Percentiles rank a stretch among this genome's conserved stretches.
These are phyloP conservation scores for Leishmania turanica DNA, from an alignment of 208 protist genomes.

Conservation along the genomic window DNA sequence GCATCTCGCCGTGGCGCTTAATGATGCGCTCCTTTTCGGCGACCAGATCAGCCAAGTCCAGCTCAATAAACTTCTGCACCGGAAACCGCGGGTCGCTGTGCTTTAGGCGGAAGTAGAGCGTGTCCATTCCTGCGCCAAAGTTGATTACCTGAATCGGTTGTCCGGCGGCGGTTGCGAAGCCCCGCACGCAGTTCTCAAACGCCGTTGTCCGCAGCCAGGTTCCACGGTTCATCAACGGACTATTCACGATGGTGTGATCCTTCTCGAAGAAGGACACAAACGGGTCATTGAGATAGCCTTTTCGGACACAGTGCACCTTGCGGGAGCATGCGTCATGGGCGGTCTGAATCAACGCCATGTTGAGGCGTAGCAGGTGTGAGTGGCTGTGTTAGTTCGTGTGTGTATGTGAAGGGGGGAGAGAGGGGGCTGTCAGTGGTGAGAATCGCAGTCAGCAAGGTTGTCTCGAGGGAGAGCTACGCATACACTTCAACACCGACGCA, in stretches of 20 bases:
- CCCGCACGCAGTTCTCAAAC: conserved; percentile 74
- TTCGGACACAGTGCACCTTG: conserved; percentile 87
- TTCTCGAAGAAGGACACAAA: conserved; percentile 81
- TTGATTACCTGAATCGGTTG: conserved; percentile 86
- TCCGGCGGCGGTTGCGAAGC: conserved; percentile 45
- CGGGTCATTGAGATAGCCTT: conserved; percentile 86
- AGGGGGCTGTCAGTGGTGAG: not conserved
- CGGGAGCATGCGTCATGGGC: conserved; percentile 89
- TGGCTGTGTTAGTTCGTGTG: not conserved
- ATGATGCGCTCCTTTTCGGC: conserved; percentile 74
- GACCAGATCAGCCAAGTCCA: conserved; percentile 86
- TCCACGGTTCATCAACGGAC: conserved; percentile 91
- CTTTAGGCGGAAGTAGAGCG: conserved; percentile 87
- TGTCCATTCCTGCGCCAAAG: conserved; percentile 89
- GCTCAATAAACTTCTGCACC: conserved; percentile 70
- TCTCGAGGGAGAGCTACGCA: not conserved
- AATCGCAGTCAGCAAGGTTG: not conserved
- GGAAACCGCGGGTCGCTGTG: conserved; percentile 58
- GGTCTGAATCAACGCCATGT: conserved; percentile 86
- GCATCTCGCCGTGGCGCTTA: conserved; percentile 39
- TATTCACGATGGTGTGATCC: conserved; percentile 90
- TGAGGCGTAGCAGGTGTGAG: not conserved
- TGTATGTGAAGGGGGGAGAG: not conserved
- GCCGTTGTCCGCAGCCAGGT: conserved; percentile 88
- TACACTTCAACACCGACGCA: not conserved